Evolutionary conservation across 352 stramenopile species (phyloP).

Genomic region (Pelagophyceae sp.): DNA sequence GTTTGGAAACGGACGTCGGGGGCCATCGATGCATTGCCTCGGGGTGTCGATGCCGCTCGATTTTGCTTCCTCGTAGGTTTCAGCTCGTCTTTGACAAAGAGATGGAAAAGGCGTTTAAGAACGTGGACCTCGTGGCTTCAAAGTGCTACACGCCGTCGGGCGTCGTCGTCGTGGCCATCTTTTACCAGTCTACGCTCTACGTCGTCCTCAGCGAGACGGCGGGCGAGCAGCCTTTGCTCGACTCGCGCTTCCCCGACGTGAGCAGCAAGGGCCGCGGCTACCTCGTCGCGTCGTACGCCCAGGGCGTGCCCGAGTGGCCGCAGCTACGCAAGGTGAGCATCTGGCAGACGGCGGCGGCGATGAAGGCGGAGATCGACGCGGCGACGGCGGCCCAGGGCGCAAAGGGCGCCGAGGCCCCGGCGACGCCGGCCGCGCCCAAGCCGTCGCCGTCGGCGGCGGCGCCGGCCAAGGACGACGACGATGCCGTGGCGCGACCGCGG

Average conservation of each 20-base stretch:
- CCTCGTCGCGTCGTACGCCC: constrained; percentile 39
- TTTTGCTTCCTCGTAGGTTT: no score
- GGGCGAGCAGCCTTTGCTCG: constrained; percentile 76
- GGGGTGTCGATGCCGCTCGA: no score
- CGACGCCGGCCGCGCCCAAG: not conserved
- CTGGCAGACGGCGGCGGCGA: constrained; percentile 39
- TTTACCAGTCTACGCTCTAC: constrained; percentile 80
- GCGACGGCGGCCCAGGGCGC: not conserved
- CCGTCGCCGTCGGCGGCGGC: not conserved
- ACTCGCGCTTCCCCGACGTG: constrained; percentile 83
- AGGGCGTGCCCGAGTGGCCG: constrained; percentile 38
- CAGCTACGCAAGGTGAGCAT: constrained; percentile 43
- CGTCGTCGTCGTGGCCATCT: constrained; percentile 79
- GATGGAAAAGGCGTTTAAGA: constrained; percentile 38
- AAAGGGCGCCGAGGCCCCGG: not conserved
- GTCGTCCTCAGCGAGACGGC: constrained; percentile 67
- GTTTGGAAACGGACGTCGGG: not conserved
- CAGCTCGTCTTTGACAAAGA: constrained; percentile 33
- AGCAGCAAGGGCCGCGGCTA: constrained; percentile 43
- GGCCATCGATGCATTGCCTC: not conserved
- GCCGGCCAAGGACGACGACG: not conserved
- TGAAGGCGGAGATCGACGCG: constrained; percentile 36
- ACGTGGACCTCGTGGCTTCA: constrained; percentile 82
- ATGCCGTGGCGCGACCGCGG: not conserved
- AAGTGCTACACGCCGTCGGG: constrained; percentile 77